phyloP scores from a whole-genome alignment of 2,329 filamentous ascomycete genomes.

The Sporothrix variecibatus region DNA sequence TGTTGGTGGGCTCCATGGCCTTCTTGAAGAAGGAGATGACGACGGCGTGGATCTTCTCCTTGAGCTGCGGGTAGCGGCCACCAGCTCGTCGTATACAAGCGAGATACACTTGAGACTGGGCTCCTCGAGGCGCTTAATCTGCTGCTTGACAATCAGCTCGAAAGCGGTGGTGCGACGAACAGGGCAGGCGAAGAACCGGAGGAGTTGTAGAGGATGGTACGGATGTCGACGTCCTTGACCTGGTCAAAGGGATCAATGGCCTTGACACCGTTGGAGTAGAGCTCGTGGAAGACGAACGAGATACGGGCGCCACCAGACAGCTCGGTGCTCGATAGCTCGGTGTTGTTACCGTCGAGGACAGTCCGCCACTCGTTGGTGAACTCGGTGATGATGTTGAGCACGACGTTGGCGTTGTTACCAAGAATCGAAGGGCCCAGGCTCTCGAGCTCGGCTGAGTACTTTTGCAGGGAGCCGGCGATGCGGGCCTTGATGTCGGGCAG shows the following conservation, averaged over 20 bases:
- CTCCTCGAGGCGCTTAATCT: conserved; percentile 95
- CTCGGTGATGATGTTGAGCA: conserved; percentile 98
- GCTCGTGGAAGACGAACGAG: conserved; percentile 98
- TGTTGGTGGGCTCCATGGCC: conserved; percentile 97
- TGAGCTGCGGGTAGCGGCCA: conserved; percentile 89
- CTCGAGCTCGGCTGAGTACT: conserved; percentile 80
- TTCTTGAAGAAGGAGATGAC: conserved; percentile 97
- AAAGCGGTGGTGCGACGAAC: conserved; percentile 97
- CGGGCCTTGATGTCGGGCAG: conserved; percentile 97
- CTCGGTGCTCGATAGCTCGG: conserved; percentile 90
- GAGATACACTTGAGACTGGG: conserved; percentile 97
- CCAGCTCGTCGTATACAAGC: conserved; percentile 94
- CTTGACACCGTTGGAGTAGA: conserved; percentile 97
- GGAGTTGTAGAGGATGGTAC: conserved; percentile 96
- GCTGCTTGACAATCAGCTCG: conserved; percentile 96
- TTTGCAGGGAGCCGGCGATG: conserved; percentile 89
- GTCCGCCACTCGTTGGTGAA: conserved; percentile 98
- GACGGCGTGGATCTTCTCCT: conserved; percentile 94
- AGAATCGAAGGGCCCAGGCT: conserved; percentile 91
- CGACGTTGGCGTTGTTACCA: conserved; percentile 93
- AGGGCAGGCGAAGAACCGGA: conserved; percentile 96
- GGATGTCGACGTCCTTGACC: conserved; percentile 96
- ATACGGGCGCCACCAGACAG: conserved; percentile 96
- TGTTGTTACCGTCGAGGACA: conserved; percentile 93
- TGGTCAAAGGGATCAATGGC: conserved; percentile 96